Base-by-base conservation (phyloP, 1,139 yeast species). In the Trichomonascaceae sp. region DNA sequence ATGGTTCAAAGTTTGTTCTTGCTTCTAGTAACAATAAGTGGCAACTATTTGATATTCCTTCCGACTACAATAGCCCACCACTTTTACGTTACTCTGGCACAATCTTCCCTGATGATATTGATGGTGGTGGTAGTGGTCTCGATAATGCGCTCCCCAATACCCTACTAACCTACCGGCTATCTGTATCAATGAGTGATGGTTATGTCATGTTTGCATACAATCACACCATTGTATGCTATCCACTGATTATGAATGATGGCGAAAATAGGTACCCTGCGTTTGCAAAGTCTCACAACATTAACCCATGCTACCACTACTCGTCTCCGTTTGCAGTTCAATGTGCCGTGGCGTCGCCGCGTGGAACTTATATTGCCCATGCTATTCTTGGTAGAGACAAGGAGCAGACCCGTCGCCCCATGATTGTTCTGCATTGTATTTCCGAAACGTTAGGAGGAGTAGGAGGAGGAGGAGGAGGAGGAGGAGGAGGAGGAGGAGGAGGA, bases 321-420 rank as follows among this genome's bases (percentile, higher is more conserved):
- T 75, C 87, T 18, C 71, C 70, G 40, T 80, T 80, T 53, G 87
- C 92, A 1, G 77, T 85, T 25, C 58, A 93, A 38, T 82, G 93
- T 48, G 64, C 82, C 37, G 76, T 84, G 14, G 63, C 82, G 1
- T 71, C 92, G 5, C 71, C 75, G 0, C 64, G 68, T 41, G 84
- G 79, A 26, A 61, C 67, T 8, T 61, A 76, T 27, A 62, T 85
- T 8, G 93, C 93, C 1, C 72, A 85, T 45, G 92, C 93, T 1
- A 76, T 85, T 17, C 78, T 87, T 0, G 89, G 93, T 1, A 69
- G 75, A 41, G 92, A 81, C 47, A 64, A 80, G 40, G 59, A 70
- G 15, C 69, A 77, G 1, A 76, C 76, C 5, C 93, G 79, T 46
- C 93, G 81, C 48, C 92, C 94, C 3, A 70, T 85, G 50, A 70